Conservation (phyloP, 2,329 filamentous ascomycete species). For the Aaosphaeria arxii region DNA sequence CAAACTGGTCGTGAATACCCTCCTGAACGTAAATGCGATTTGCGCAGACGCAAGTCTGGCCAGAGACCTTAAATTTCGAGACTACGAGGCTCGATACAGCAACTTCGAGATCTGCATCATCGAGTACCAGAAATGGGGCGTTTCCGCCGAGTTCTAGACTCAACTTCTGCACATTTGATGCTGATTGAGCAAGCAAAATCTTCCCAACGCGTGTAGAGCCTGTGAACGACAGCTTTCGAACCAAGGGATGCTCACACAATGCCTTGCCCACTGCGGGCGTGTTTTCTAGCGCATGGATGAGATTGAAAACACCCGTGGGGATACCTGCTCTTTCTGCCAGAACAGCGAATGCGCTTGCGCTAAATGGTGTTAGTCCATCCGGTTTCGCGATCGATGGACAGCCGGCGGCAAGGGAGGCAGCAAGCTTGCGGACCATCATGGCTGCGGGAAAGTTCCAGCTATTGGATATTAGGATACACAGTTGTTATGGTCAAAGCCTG, state of each 20-base stretch:
- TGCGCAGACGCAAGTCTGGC: neutral
- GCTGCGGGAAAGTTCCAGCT: conserved; percentile 64
- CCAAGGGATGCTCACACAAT: conserved; percentile 52
- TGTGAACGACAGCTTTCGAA: conserved; percentile 60
- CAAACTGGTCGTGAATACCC: neutral
- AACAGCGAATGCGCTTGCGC: conserved; percentile 13
- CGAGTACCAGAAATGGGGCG: conserved; percentile 59
- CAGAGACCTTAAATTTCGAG: neutral
- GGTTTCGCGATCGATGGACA: conserved; percentile 61
- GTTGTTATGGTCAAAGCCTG: too few relatives aligned
- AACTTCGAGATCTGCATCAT: conserved; percentile 56
- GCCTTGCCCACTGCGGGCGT: conserved; percentile 47
- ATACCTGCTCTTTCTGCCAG: conserved; percentile 32
- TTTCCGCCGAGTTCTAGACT: conserved; percentile 61
- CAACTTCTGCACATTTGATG: conserved; percentile 56
- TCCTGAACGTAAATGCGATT: neutral
- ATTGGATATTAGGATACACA: too few relatives aligned
- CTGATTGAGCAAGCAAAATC: conserved; percentile 55
- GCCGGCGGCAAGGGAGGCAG: conserved; percentile 63
- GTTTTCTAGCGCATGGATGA: conserved; percentile 53
- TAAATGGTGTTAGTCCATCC: conserved; percentile 18
- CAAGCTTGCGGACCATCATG: conserved; percentile 62
- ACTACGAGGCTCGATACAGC: conserved; percentile 25
- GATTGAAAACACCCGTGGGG: conserved; percentile 54
- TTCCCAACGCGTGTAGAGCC: conserved; percentile 54